A percentile compares a stretch with the other conserved stretches of the same genome.
Conservation (phyloP, 164 flowering plant species). For the Santalum album region DNA sequence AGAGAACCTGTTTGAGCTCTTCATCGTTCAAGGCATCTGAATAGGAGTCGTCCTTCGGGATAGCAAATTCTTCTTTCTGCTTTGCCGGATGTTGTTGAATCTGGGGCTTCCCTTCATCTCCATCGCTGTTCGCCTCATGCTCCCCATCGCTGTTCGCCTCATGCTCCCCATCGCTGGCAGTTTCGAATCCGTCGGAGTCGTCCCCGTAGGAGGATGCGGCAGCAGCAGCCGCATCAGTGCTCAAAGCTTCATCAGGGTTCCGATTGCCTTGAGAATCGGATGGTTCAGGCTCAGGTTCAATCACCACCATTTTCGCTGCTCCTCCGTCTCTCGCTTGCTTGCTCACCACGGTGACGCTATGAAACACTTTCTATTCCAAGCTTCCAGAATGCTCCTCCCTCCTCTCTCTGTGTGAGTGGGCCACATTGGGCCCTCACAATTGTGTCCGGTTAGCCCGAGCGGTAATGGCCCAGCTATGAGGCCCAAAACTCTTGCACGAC, state of each 20-base stretch:
- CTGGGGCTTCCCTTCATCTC: conserved; percentile 16
- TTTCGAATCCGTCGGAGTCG: conserved; percentile 51
- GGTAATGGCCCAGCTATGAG: no score
- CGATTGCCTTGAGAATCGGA: neutral
- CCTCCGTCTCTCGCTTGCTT: no score
- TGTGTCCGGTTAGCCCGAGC: no score
- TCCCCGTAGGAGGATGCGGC: neutral
- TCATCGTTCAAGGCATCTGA: conserved; percentile 21
- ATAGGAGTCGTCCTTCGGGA: conserved; percentile 13
- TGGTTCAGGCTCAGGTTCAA: conserved; percentile 16
- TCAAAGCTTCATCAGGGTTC: neutral
- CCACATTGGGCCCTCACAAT: no score
- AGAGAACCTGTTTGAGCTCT: conserved; percentile 15
- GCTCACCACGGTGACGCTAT: no score
- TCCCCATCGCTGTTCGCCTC: conserved; percentile 24
- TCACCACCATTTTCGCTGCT: conserved; percentile 22
- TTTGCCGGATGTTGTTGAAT: neutral
- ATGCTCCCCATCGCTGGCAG: conserved; percentile 45
- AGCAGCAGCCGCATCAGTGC: neutral
- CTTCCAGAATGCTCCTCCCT: no score
- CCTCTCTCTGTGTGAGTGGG: no score
- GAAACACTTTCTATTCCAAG: no score
- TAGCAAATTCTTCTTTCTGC: conserved; percentile 3
- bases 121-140: conserved; percentile 18
- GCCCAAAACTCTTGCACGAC: no score